Evolutionary conservation across 495 filamentous ascomycete genomes (phyloP).

Genomic region (Lindgomyces ingoldianus): DNA sequence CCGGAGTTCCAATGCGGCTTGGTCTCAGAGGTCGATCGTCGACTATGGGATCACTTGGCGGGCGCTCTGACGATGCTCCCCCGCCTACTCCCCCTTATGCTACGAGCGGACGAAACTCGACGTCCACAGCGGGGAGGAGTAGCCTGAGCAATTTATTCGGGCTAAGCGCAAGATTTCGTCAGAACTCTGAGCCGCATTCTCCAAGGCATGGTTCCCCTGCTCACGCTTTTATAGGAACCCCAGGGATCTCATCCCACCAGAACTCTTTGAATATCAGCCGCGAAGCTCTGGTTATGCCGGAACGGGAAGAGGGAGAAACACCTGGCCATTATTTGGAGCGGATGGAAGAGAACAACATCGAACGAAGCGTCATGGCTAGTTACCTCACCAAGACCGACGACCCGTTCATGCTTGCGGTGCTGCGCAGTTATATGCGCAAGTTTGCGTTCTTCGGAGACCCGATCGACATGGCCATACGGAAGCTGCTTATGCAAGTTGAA

Average conservation of each 20-base stretch:
- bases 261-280: constrained; percentile 67
- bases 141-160: constrained; percentile 88
- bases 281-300: constrained; percentile 68
- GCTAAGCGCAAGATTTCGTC: constrained; percentile 68
- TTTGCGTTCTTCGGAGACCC: constrained; percentile 95
- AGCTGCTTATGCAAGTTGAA: constrained; percentile 94
- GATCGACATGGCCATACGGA: constrained; percentile 95
- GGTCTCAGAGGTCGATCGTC: constrained; percentile 75
- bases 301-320: constrained; percentile 83
- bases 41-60: constrained; percentile 73
- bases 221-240: constrained; percentile 55
- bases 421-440: constrained; percentile 91
- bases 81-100: constrained; percentile 52
- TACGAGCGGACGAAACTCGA: constrained; percentile 66
- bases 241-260: constrained; percentile 68
- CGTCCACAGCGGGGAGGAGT: constrained; percentile 78
- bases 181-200: constrained; percentile 69
- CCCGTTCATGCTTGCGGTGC: constrained; percentile 74
- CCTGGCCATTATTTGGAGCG: constrained; percentile 84
- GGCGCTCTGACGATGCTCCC: constrained; percentile 58
- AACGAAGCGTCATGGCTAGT: constrained; percentile 75
- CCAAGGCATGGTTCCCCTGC: constrained; percentile 65
- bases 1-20: constrained; percentile 49
- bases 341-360: constrained; percentile 70
- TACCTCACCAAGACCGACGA: constrained; percentile 81